Evolutionary conservation across 176 grass and related monocot species (phyloP), one percentile per base, ranked within the genome.

Genomic region (Avena insularis): DNA sequence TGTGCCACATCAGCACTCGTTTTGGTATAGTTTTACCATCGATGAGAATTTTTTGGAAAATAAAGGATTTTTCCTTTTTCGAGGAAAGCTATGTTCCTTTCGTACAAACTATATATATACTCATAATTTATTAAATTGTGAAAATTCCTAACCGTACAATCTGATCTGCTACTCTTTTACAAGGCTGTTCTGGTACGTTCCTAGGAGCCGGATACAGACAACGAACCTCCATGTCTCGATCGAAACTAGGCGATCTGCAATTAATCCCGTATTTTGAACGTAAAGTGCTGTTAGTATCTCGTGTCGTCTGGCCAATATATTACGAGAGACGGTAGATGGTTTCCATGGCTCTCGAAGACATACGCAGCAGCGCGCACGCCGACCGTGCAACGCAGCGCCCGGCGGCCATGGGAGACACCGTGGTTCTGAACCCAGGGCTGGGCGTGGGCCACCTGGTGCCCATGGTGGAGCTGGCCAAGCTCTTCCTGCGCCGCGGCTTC

Each of bases 371-470:
- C 67, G 36, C 9, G 15, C 35, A 19, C 15, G 35, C 31, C 0
- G 6, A 38, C 8, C 36, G 67, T 9, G 0, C 43, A 12, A 49
- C 71, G 43, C 40, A 12, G 40, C 40, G 40, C 10, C 72, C 25
- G 16, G 3, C 38, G n/a, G 70, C 8, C 6, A 90, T 90, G 90
- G 81, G 71, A 25, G 65, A 89, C n/a, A 82, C 50, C 36, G 83
- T 89, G 19, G 91, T 93, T 27, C 63, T 95, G 15, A 91, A 93
- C 69, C 80, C 89, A 1, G 61, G 82, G 21, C 21, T 87, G 54
- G 92, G 92, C 75, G 49, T 84, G 9, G 89, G 92, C 40, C 91
- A 92, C 70, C 82, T 90, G 9, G 87, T 81, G 48, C 91, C 94
- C 0, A 87, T 87, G 85, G 75, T 96, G 65, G 80, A 90, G 65